Conservation (phyloP, 2,329 filamentous ascomycete species). For the Cercospora canescens region DNA sequence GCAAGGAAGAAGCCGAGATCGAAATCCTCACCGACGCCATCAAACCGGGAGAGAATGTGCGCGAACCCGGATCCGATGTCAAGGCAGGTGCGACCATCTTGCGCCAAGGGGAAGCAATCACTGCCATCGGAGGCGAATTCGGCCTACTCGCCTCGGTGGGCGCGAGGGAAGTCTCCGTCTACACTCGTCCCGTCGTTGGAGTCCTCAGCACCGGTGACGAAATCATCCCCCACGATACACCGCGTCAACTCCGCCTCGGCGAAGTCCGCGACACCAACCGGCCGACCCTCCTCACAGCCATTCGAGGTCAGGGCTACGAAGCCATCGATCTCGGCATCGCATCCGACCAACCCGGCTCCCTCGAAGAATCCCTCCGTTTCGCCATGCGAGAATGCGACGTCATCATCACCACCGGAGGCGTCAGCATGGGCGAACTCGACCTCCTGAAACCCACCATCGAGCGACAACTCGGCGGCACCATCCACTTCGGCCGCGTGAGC, state of each 20-base stretch:
- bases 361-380: constrained; percentile 75
- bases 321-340: constrained; percentile 85
- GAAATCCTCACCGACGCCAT: constrained; percentile 81
- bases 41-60: constrained; percentile 78
- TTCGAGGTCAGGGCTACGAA: constrained; percentile 71
- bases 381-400: constrained; percentile 75
- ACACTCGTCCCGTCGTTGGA: constrained; percentile 74
- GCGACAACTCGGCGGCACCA: constrained; percentile 81
- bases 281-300: constrained; percentile 79
- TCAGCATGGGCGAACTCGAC: constrained; percentile 97
- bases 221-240: constrained; percentile 70
- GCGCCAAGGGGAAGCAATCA: constrained; percentile 76
- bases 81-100: constrained; percentile 69
- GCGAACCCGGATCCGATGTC: constrained; percentile 89
- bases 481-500: constrained; percentile 91
- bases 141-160: constrained; percentile 87
- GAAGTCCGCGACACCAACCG: constrained; percentile 94
- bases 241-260: constrained; percentile 66
- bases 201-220: constrained; percentile 95
- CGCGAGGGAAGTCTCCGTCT: constrained; percentile 68
- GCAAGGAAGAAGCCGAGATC: constrained; percentile 80
- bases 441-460: constrained; percentile 96
- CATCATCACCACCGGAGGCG: constrained; percentile 88
- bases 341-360: constrained; percentile 66
- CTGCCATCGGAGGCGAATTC: constrained; percentile 84